A percentile compares a stretch with the other conserved stretches of the same genome.
These are phyloP conservation scores for Pythium utonaiense DNA, from an alignment of 352 stramenopile genomes.

Conservation along the genomic window DNA sequence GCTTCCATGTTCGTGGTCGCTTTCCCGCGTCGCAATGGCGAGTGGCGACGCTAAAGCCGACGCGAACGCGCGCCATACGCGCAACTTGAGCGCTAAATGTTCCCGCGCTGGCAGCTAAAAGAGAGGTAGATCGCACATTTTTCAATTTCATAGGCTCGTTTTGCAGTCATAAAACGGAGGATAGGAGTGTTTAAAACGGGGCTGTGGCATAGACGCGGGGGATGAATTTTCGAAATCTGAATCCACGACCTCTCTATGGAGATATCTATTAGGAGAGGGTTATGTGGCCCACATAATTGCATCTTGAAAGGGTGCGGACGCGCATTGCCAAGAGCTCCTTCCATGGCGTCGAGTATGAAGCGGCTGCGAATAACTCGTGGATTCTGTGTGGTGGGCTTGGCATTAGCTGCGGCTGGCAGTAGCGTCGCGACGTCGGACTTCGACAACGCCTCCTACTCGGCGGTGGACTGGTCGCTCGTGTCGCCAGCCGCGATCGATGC, in stretches of 20 bases:
- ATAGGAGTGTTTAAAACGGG: background rate
- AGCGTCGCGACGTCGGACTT: background rate
- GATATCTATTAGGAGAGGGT: slow-evolving; percentile 7
- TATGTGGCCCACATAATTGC: background rate
- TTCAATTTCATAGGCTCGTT: no score
- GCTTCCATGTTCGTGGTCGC: background rate
- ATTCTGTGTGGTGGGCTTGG: background rate
- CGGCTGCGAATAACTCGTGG: background rate
- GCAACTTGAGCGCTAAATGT: background rate
- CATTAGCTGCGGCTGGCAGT: background rate
- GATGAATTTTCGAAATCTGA: slow-evolving; percentile 18
- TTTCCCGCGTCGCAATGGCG: slow-evolving; percentile 2
- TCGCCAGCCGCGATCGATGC: slow-evolving; percentile 25
- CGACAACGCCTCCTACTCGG: slow-evolving; percentile 15
- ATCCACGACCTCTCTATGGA: slow-evolving; percentile 6
- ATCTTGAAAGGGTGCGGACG: slow-evolving; percentile 1
- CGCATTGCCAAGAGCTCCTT: no score
- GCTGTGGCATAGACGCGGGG: slow-evolving; percentile 17
- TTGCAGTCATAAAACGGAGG: slow-evolving; percentile 10
- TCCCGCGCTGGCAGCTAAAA: background rate
- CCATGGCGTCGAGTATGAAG: background rate
- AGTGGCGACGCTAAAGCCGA: background rate
- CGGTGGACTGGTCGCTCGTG: slow-evolving; percentile 50
- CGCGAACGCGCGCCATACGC: background rate
- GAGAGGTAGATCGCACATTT: no score